Percentiles rank a stretch among this genome's conserved stretches.
phyloP scores from a whole-genome alignment of 1,284 basidiomycete genomes.

The Dichomitus squalens region DNA sequence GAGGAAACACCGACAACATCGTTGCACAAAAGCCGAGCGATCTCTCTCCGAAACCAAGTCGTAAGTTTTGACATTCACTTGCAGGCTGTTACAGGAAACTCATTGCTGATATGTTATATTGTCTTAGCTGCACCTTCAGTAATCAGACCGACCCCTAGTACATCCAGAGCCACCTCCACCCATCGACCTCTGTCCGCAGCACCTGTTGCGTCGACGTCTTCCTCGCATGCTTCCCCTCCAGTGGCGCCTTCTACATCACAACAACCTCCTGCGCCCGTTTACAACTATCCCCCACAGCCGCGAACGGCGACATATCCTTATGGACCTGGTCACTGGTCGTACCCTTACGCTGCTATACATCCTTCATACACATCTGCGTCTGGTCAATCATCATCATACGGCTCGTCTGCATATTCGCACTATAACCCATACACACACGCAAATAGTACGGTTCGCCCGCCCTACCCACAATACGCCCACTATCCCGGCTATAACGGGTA shows the following conservation, averaged over 20 bases:
- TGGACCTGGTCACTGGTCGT: conserved; percentile 36
- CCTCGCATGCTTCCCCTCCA: not conserved
- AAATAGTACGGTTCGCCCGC: not conserved
- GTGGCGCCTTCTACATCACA: not conserved
- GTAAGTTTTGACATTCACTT: conserved; percentile 36
- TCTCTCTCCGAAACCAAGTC: conserved; percentile 25
- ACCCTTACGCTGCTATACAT: conserved; percentile 23
- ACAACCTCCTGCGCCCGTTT: not conserved
- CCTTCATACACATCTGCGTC: not conserved
- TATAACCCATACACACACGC: conserved; percentile 22
- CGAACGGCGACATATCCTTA: conserved; percentile 27
- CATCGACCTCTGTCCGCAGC: not conserved
- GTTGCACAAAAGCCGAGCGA: conserved; percentile 68
- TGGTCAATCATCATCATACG: not conserved
- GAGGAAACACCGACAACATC: conserved; percentile 48
- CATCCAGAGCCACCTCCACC: not conserved
- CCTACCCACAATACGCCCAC: conserved; percentile 17
- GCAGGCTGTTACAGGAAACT: not conserved
- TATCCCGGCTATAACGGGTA: conserved; percentile 15
- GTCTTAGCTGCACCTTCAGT: conserved; percentile 9
- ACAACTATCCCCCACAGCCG: conserved; percentile 21
- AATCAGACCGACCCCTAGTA: not conserved
- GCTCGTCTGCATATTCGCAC: conserved; percentile 14
- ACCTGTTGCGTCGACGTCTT: not conserved
- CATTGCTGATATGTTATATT: not conserved